Percentiles rank a stretch among this genome's conserved stretches.
These are phyloP conservation scores for Daldinia vernicosa DNA, from an alignment of 495 filamentous ascomycete genomes.

Conservation along the genomic window DNA sequence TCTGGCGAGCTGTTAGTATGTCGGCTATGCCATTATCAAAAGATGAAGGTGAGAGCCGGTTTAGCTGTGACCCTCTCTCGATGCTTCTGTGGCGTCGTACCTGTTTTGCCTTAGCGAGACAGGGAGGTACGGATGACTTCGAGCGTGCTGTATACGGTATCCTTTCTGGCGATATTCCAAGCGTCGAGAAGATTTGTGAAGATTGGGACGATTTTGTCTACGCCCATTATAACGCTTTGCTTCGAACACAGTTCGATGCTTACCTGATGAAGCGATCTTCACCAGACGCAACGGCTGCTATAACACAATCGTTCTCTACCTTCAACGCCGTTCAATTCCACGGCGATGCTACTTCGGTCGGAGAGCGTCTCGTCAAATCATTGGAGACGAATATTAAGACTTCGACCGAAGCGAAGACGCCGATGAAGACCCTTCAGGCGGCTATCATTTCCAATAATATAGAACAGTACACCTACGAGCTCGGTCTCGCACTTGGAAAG, in stretches of 20 bases:
- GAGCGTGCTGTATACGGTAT: slow-evolving; percentile 91
- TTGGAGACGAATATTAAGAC: slow-evolving; percentile 60
- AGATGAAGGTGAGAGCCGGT: slow-evolving; percentile 48
- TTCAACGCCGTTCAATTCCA: slow-evolving; percentile 65
- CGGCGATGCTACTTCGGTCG: slow-evolving; percentile 59
- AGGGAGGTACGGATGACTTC: slow-evolving; percentile 73
- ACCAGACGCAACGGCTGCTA: slow-evolving; percentile 49
- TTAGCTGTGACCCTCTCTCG: slow-evolving; percentile 56
- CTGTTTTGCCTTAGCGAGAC: slow-evolving; percentile 78
- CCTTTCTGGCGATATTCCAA: slow-evolving; percentile 80
- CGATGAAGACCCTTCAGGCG: slow-evolving; percentile 72
- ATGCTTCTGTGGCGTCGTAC: slow-evolving; percentile 79
- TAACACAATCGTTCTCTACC: slow-evolving; percentile 56
- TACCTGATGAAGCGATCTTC: slow-evolving; percentile 63
- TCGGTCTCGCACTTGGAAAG: slow-evolving; percentile 65
- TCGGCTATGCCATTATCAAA: slow-evolving; percentile 62
- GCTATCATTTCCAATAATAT: slow-evolving; percentile 68
- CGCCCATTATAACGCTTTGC: slow-evolving; percentile 82
- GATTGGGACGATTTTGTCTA: slow-evolving; percentile 94
- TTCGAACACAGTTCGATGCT: slow-evolving; percentile 73
- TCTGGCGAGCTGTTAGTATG: slow-evolving; percentile 82
- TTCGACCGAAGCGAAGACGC: slow-evolving; percentile 58
- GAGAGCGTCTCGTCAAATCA: slow-evolving; percentile 59
- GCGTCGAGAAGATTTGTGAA: slow-evolving; percentile 77
- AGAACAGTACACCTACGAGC: slow-evolving; percentile 63